phyloP scores from a whole-genome alignment of 768 basidiomycete species.

The Lanmaoa rubissima region DNA sequence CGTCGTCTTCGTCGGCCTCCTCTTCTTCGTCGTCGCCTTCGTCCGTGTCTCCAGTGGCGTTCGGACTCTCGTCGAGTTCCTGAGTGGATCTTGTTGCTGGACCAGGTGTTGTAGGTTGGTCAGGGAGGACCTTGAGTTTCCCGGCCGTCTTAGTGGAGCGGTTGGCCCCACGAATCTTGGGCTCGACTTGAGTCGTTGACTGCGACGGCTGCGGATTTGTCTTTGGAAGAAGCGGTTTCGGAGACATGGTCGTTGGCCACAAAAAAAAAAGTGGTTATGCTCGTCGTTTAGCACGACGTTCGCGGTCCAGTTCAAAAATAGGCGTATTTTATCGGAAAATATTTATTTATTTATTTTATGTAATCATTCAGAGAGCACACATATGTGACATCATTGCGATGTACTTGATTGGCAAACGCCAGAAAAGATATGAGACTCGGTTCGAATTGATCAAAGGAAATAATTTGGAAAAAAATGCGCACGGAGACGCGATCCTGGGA shows the following conservation, averaged over 20 bases:
- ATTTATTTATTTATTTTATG: too few relatives aligned
- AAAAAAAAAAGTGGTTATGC: neutral
- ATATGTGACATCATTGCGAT: conserved; percentile 17
- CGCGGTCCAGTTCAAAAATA: conserved; percentile 15
- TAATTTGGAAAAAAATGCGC: neutral
- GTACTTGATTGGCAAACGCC: too few relatives aligned
- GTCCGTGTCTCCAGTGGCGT: conserved; percentile 61
- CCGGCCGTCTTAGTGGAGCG: conserved; percentile 79
- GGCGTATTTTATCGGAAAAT: neutral
- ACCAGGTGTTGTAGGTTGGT: conserved; percentile 61
- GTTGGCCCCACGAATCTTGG: conserved; percentile 69
- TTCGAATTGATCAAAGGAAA: too few relatives aligned
- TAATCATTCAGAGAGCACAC: too few relatives aligned
- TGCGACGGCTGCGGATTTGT: conserved; percentile 20
- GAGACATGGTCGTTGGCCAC: conserved; percentile 22
- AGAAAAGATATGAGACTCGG: neutral
- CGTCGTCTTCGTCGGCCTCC: conserved; percentile 48
- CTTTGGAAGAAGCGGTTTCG: conserved; percentile 33
- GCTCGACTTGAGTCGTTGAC: conserved; percentile 32
- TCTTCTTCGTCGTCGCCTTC: conserved; percentile 68
- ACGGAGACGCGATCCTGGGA: neutral
- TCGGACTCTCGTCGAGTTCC: conserved; percentile 43
- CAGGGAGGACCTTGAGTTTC: conserved; percentile 86
- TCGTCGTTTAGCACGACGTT: conserved; percentile 18
- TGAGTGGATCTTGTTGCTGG: conserved; percentile 29